These are phyloP conservation scores for Cucurbita ficifolia DNA, from an alignment of 306 rosid genomes.

Conservation along the genomic window DNA sequence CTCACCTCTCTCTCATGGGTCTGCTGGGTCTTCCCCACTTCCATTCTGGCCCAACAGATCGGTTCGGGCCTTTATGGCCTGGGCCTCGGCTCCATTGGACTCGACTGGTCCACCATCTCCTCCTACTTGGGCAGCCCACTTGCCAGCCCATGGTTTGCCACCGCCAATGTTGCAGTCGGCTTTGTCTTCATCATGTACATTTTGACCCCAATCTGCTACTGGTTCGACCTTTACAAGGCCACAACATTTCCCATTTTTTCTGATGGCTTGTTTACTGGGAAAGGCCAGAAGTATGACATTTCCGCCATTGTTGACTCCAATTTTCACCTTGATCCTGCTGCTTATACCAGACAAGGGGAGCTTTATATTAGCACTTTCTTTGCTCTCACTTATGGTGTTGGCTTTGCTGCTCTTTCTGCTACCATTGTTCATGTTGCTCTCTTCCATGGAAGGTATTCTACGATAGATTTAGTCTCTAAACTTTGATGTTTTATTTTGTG, in stretches of 20 bases:
- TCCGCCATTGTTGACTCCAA: constrained; percentile 48
- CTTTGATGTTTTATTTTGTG: background rate
- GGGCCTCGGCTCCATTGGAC: constrained; percentile 50
- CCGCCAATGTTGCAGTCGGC: constrained; percentile 78
- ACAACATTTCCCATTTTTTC: constrained; percentile 70
- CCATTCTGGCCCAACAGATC: constrained; percentile 62
- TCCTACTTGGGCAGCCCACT: constrained; percentile 91
- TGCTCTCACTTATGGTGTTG: constrained; percentile 67
- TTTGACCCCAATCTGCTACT: constrained; percentile 51
- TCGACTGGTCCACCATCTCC: constrained; percentile 82
- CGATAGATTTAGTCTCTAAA: background rate
- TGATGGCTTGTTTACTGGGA: constrained; percentile 25
- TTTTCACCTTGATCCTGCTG: constrained; percentile 48
- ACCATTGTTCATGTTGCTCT: constrained; percentile 74
- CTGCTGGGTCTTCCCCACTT: constrained; percentile 69
- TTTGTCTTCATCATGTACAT: constrained; percentile 52
- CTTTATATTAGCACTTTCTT: constrained; percentile 52
- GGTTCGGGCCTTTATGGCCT: constrained; percentile 79
- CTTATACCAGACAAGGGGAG: constrained; percentile 44
- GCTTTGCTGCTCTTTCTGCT: constrained; percentile 77
- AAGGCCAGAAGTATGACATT: constrained; percentile 45
- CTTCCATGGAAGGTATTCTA: constrained; percentile 70
- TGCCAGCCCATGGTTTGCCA: constrained; percentile 96
- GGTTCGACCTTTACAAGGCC: constrained; percentile 57
- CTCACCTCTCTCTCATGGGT: constrained; percentile 67